Conservation (phyloP, 768 basidiomycete species). For the Tulasnella sp. region DNA sequence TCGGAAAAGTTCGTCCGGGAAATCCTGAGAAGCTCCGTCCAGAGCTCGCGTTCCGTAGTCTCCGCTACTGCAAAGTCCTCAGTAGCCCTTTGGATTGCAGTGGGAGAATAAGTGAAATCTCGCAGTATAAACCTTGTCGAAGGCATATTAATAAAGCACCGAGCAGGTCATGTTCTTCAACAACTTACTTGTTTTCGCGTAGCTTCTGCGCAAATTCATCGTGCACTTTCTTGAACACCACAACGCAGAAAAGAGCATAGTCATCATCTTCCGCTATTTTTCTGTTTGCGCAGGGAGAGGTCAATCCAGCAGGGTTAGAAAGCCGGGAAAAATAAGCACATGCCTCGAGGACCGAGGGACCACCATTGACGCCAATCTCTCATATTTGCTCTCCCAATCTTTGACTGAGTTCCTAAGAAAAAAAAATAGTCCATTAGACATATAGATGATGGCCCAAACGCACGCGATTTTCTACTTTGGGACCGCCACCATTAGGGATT, state of each 20-base stretch:
- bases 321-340: constrained; percentile 27
- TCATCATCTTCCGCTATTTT: constrained; percentile 79
- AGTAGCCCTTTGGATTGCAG: constrained; percentile 67
- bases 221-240: constrained; percentile 82
- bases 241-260: constrained; percentile 74
- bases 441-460: background rate
- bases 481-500: constrained; percentile 87
- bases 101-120: constrained; percentile 88
- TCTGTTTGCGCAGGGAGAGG: constrained; percentile 34
- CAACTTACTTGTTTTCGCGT: constrained; percentile 80
- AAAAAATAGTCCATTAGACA: constrained; percentile 12
- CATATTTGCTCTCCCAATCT: constrained; percentile 86
- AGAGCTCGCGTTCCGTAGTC: constrained; percentile 88
- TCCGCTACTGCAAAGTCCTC: constrained; percentile 74
- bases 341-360: constrained; percentile 88
- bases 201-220: constrained; percentile 93
- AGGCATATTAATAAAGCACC: background rate
- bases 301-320: background rate
- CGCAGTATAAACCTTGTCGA: constrained; percentile 73
- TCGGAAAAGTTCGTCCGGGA: constrained; percentile 96
- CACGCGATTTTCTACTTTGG: constrained; percentile 58
- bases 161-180: background rate
- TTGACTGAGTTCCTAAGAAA: constrained; percentile 59
- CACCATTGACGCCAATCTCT: constrained; percentile 79
- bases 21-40: constrained; percentile 87